Evolutionary conservation across 2,329 filamentous ascomycete genomes (phyloP).

Genomic region (Pseudogymnoascus sp.): DNA sequence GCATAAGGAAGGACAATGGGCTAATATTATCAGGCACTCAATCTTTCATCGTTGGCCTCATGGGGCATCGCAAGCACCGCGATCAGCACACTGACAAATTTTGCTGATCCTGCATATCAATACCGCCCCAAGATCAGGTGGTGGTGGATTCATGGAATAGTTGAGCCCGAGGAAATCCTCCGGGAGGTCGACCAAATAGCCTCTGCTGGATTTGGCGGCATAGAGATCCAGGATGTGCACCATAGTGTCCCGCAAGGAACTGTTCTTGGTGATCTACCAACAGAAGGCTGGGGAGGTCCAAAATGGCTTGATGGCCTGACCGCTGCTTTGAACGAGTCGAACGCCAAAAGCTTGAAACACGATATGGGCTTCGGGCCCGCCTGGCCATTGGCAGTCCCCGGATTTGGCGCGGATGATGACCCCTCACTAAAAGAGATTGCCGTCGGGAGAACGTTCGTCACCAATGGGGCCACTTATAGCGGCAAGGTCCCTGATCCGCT

Average conservation of each 20-base stretch:
- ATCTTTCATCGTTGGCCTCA: background rate
- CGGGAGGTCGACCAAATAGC: background rate
- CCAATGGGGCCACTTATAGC: background rate
- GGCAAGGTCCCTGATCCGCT: background rate
- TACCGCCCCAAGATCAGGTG: background rate
- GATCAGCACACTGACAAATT: background rate
- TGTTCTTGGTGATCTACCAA: background rate
- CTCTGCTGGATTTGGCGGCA: background rate
- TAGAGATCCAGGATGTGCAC: background rate
- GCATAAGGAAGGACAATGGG: background rate
- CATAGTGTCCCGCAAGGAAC: background rate
- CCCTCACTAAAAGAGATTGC: background rate
- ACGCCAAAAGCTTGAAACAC: background rate
- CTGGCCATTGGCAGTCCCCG: background rate
- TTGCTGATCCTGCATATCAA: background rate
- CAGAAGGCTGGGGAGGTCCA: background rate
- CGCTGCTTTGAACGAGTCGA: background rate
- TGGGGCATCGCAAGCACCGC: background rate
- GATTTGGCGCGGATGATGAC: background rate
- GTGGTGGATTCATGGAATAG: background rate
- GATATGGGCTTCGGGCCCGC: background rate
- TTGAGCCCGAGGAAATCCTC: background rate
- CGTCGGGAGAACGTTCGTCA: background rate
- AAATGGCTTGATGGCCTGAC: background rate
- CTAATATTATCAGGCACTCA: background rate